Evolutionary conservation across 768 basidiomycete genomes (phyloP), one percentile per base, ranked within the genome.

Genomic region (Kwoniella dendrophila): DNA sequence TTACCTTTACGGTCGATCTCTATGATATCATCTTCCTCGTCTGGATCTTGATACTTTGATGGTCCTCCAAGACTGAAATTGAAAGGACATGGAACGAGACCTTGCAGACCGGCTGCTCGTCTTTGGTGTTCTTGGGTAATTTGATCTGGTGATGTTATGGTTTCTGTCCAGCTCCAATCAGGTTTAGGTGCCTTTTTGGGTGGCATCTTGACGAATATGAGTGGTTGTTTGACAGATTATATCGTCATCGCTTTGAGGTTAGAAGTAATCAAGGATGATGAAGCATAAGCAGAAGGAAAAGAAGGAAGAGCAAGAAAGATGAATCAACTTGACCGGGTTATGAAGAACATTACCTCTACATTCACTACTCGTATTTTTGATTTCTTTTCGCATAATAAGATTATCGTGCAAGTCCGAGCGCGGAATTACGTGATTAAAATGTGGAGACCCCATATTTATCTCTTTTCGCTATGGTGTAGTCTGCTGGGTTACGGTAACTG

Each of bases 91-190:
- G 44, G 47, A 8, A 29, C 11, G 2, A 49, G 30, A 24, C 26
- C 43, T 4, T 20, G 49, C 11, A 92, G 80, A 11, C 89, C 88
- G 64, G 87, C 92, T 1, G 89, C 84, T 59, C 84, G 81, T 43
- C 87, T 79, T 48, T 83, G 81, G 72, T 92, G 89, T 56, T 87
- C 86, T 36, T 80, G 71, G 18, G 87, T 84, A 65, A 94, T 89
- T n/a, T 84, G 79, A 2, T 84, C 83, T 59, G 81, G 72, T 54
- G 83, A 79, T 18, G 78, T 78, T 51, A 86, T 86, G 44, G 86
- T 83, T 51, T 84, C 86, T 52, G 90, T 87, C 91, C 91, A 94
- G 51, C 83, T 83, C 91, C 91, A 92, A 50, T 76, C 75, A 14
- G 33, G 47, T 45, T 27, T 40, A 22, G 27, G 3, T 0, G 30